Base-by-base conservation (phyloP, 495 filamentous ascomycete genomes). In the Penicillium robsamsonii region DNA sequence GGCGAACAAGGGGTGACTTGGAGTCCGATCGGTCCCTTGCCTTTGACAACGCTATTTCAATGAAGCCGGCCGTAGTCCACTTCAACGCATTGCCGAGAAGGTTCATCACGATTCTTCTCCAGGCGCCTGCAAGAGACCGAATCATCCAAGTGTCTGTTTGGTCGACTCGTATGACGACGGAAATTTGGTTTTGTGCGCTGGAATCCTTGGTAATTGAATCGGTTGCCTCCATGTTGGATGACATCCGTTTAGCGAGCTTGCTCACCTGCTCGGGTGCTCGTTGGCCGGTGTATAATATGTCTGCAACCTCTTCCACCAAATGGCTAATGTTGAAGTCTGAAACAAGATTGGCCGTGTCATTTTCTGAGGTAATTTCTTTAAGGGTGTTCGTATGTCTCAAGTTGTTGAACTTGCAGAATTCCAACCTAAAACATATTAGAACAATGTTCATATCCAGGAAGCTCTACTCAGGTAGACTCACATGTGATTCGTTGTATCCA, bases 41-140 rank as follows among this genome's bases (percentile, higher is more conserved):
- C 70, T 72, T 50, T 65, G 73, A 55, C 15, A 88, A 70, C 0
- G 72, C 74, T 5, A 90, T 72, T 29, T 81, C 75, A 33, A 91
- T 82, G 57, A 76, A 82, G 4, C 87, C 87, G 0, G 69, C 64
- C 11, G 64, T 68, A 6, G 83, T 88, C 66, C 85, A 88, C 52
- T 91, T 91, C 24, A 89, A 70, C 0, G 87, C 80, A 65, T 91
- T 91, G 10, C 87, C 85, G 33, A 88, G 80, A 1, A 90, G 63
- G 60, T 91, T 90, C 83, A 89, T 86, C 25, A 91, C 75, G 12
- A 89, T 79, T 20, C 87, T 74, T 33, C 83, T 75, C 66, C 87
- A 76, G 0, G 85, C 86, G 4, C 86, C 86, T 1, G 84, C 77
- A 29, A 87, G 76, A 0, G 79, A 80, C 10, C 69, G 71, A 67